Evolutionary conservation across 208 protist species (phyloP).

Genomic region (Wallacemonas collosoma): DNA sequence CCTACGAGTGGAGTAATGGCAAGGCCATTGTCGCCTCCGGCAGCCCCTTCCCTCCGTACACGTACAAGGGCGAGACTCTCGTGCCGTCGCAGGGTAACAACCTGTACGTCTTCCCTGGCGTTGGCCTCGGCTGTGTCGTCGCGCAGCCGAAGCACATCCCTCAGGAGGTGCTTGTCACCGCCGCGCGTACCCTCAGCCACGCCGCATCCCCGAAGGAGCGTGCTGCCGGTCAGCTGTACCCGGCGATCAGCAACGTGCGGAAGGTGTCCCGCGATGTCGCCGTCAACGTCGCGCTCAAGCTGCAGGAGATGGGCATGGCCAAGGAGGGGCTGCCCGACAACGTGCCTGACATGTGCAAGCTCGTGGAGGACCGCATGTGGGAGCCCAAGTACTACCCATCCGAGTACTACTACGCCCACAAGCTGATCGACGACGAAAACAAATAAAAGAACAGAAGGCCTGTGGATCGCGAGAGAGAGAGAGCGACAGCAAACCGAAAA

Average conservation of each 20-base stretch:
- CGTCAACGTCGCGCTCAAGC: constrained; percentile 42
- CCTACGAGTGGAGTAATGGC: constrained; percentile 88
- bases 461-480: neutral
- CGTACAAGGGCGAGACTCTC: constrained; percentile 62
- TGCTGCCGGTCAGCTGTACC: constrained; percentile 48
- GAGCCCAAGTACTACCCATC: constrained; percentile 43
- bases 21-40: constrained; percentile 92
- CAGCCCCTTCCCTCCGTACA: constrained; percentile 88
- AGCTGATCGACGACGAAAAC: constrained; percentile 27
- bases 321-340: constrained; percentile 39
- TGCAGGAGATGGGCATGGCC: constrained; percentile 46
- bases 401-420: constrained; percentile 67
- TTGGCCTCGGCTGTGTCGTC: constrained; percentile 88
- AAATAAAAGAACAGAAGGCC: neutral
- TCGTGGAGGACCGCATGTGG: constrained; percentile 52
- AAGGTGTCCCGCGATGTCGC: constrained; percentile 53
- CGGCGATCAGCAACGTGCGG: constrained; percentile 47
- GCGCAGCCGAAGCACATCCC: constrained; percentile 84
- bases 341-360: constrained; percentile 39
- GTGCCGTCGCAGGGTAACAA: constrained; percentile 95
- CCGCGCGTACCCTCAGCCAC: constrained; percentile 69
- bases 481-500: neutral
- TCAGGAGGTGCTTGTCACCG: constrained; percentile 84
- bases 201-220: constrained; percentile 35
- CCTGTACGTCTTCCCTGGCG: constrained; percentile 92